Percentiles rank a stretch among this genome's conserved stretches.
Evolutionary conservation across 345 rosid species (phyloP).

Genomic region (Geranium rotundifolium): DNA sequence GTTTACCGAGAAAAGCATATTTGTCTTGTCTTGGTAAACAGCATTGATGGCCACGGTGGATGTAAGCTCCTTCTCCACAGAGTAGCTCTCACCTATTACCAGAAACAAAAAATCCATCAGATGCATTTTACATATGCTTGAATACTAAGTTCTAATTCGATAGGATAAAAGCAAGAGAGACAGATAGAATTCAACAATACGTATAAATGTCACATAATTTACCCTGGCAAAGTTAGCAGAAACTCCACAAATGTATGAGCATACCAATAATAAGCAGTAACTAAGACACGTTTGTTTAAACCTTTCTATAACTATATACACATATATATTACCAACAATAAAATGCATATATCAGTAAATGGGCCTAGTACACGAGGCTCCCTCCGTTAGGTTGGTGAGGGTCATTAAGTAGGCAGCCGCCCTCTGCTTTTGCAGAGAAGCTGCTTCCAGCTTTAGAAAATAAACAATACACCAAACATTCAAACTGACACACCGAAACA

Average conservation of each 20-base stretch:
- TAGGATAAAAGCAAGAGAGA: too few relatives aligned
- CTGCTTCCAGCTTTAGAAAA: neutral
- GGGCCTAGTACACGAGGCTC: too few relatives aligned
- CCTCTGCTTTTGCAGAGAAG: too few relatives aligned
- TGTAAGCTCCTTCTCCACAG: conserved; percentile 80
- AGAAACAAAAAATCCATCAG: conserved; percentile 13
- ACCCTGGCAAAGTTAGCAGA: too few relatives aligned
- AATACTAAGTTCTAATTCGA: neutral
- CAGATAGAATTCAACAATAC: too few relatives aligned
- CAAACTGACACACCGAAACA: too few relatives aligned
- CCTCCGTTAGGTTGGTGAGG: too few relatives aligned
- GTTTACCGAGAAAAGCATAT: conserved; percentile 88
- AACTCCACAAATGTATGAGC: neutral
- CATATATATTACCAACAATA: neutral
- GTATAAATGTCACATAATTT: too few relatives aligned
- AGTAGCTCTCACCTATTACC: conserved; percentile 86
- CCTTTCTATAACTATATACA: neutral
- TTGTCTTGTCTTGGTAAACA: conserved; percentile 98
- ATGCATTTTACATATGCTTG: neutral
- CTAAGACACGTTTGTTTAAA: neutral
- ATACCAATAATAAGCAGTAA: neutral
- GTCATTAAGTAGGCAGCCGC: too few relatives aligned
- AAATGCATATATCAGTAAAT: neutral
- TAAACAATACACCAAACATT: neutral
- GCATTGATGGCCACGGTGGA: conserved; percentile 67